Base-by-base conservation (phyloP, 2,329 filamentous ascomycete genomes). In the Parastagonospora nodorum region DNA sequence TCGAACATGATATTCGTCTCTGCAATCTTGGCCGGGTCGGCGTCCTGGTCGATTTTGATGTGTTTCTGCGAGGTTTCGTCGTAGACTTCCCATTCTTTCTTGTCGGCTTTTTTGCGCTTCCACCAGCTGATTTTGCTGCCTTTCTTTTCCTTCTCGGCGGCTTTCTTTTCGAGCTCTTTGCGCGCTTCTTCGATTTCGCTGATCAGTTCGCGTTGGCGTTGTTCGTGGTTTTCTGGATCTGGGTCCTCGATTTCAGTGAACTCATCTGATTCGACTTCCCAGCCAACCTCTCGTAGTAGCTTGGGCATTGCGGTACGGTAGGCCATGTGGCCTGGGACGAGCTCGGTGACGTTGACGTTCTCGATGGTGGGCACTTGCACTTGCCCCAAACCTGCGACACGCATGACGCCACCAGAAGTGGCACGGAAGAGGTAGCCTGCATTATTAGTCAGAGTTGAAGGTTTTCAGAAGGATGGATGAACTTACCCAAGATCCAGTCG, bases 221-320 rank as follows among this genome's bases (percentile, higher is more conserved):
- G 83, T 43, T 85, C 82, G 74, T 97, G 93, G 61, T 96, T 93
- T 0, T 97, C 94, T 0, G 94, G 94, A 66, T 99, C 94, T 0
- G 94, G 92, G 61, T 99, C 94, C 71, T 97, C 94, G 53, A 99
- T 97, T 74, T 99, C 94, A 1, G 84, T 87, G 68, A 97, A 99
- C 70, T 97, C 93, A 63, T 97, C 92, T 58, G 88, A 92, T 66
- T 96, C 88, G 3, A 97, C 90, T 45, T 88, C 78, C 92, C 92
- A 99, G 12, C 92, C 94, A 31, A 92, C 90, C 69, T 93, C 88
- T 55, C 90, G 86, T 44, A 99, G 80, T 14, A 99, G 80, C 50
- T 85, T 85, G 12, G 94, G 94, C 88, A 99, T 97, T 32, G 92
- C 90, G 24, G 85, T 84, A 72, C 94, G 90, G 75, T 99, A 99